These are phyloP conservation scores for Solanum sparsipilum DNA, from an alignment of 257 asterid genomes.

Conservation along the genomic window DNA sequence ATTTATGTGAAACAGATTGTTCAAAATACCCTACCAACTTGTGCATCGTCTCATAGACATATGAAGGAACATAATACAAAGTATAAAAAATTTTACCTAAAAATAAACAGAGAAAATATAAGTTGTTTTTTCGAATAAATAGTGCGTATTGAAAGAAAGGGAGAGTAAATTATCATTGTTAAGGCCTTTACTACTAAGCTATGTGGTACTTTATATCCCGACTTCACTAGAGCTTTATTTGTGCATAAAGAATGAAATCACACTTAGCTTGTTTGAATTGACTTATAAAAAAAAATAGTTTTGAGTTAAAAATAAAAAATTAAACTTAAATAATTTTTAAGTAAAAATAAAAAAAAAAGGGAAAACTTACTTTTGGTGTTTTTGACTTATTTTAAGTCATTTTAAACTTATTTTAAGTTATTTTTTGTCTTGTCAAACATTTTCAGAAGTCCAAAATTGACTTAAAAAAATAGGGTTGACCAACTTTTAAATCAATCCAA, in stretches of 20 bases:
- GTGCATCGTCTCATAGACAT: neutral
- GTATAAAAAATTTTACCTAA: neutral
- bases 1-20: neutral
- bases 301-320: too few relatives aligned
- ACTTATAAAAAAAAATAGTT: too few relatives aligned
- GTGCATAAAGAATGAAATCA: neutral
- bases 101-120: neutral
- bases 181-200: neutral
- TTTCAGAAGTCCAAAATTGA: too few relatives aligned
- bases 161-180: neutral
- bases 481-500: rapidly evolving
- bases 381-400: too few relatives aligned
- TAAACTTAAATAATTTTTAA: too few relatives aligned
- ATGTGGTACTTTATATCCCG: neutral
- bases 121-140: neutral
- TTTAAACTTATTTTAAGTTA: too few relatives aligned
- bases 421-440: too few relatives aligned
- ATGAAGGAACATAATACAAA: neutral
- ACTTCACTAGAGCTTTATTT: neutral
- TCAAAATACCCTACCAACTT: neutral
- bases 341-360: too few relatives aligned
- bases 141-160: neutral
- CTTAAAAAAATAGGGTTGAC: too few relatives aligned
- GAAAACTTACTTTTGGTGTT: too few relatives aligned
- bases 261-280: neutral